Evolutionary conservation across 176 grass and related monocot species (phyloP), one percentile per base, ranked within the genome.

Genomic region (Musa troglodytarum): DNA sequence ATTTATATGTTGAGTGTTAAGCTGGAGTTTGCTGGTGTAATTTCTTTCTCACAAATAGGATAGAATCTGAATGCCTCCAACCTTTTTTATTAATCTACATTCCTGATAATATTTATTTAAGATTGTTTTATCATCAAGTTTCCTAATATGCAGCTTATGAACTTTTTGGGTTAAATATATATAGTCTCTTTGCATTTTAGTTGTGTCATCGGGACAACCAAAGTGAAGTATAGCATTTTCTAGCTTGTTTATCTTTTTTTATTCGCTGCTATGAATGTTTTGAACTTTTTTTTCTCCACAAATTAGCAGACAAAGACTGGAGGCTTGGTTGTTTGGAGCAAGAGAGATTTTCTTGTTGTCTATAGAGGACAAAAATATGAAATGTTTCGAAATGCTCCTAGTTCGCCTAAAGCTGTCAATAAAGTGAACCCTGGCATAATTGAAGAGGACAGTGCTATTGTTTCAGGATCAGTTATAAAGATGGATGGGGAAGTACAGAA

Each of bases 271-370:
- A 43, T 43, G 5, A 34, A 68, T 68, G 24, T 16, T 43, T 43
- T 70, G 43, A 70, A 68, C 24, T 22, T 70, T 70, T 49, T 43
- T 43, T 8, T 70, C 17, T 70, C 9, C 11, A 51, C 7, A n/a
- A 51, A 83, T 76, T 13, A 15, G 52, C 78, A 98, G 95, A 76
- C 80, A 80, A 98, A 98, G 79, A 87, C 90, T 55, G 86, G 84
- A 77, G 90, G 95, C 24, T 77, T 98, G 62, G 95, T 93, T 66
- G 80, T 98, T 76, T 87, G 86, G 81, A 89, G 67, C 67, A 91
- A 78, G 82, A 76, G 78, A 82, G 86, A 91, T 78, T 79, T 85
- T 68, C 86, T 89, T 78, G 87, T 92, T 77, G 65, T 90, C 20
- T 88, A 90, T 78, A 89, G 74, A 79, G 85, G 77, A 90, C 82